Base-by-base conservation (phyloP, 192 early-diverging fungal genomes). In the Borealophlyctis nickersoniae region DNA sequence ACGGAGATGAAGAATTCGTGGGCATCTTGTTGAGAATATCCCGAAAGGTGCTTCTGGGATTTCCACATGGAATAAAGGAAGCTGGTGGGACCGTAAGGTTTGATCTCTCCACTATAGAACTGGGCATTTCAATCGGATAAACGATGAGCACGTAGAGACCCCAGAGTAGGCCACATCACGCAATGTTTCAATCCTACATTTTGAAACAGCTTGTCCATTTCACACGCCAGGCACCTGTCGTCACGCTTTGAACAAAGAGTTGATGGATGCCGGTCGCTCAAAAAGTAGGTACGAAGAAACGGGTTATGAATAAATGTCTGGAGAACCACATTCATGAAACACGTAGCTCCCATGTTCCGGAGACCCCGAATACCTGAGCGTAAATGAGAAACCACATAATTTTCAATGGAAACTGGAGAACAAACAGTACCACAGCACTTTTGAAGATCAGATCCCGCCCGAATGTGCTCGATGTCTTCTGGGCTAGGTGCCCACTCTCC, bases 1-100 rank as follows among this genome's bases (percentile, higher is more conserved):
- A 91, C 75, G 11, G 92, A 87, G 45, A 97, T 93, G 65, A 98
- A 92, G 60, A 95, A 98, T 62, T 99, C 96, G 71, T 99, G 96
- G 0, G 95, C 94, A 61, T 98, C 95, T 71, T 99, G 95, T 74
- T 98, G 94, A 14, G 88, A 85, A 62, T 95, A 95, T 7, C 93
- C 89, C 19, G 96, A 94, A 30, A 98, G 74, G 50, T 96, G 87
- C 48, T 84, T 79, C 28, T 88, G 87, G 14, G 89, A 85, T 67
- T 88, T 81, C 96, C 96, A 98, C 81, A 98, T 88, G 13, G 89
- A 68, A 63, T 88, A 88, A 30, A 98, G 75, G 52, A 98, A 92
- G 49, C 80, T 66, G 51, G 87, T 81, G 2, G 96, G 95, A 0
- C 87, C 91, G 73, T 86, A 92, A 2, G 96, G 93, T 48, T 69